Conservation (phyloP, 805 yeast species). For the Martiniozyma abietophila region DNA sequence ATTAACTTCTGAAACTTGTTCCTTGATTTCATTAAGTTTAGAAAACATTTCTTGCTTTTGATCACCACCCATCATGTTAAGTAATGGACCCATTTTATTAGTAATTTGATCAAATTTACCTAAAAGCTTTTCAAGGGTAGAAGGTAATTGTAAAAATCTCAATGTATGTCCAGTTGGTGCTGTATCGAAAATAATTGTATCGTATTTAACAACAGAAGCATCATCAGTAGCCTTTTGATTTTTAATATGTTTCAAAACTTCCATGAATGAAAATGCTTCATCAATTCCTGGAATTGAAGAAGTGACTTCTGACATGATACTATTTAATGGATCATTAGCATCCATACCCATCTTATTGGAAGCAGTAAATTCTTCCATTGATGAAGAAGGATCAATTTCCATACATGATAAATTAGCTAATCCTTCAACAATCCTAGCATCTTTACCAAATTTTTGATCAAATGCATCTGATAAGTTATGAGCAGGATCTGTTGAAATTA, state of each 20-base stretch:
- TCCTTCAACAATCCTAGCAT: slow-evolving; percentile 90
- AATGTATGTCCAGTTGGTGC: slow-evolving; percentile 99
- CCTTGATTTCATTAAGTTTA: slow-evolving; percentile 74
- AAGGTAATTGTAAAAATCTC: slow-evolving; percentile 89
- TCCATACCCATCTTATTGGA: slow-evolving; percentile 31
- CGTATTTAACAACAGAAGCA: slow-evolving; percentile 41
- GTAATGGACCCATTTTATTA: slow-evolving; percentile 83
- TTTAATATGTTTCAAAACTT: slow-evolving; percentile 93
- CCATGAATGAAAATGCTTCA: slow-evolving; percentile 96
- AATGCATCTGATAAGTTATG: slow-evolving; percentile 96
- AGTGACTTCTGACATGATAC: slow-evolving; percentile 82
- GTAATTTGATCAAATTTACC: slow-evolving; percentile 82
- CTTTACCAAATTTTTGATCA: slow-evolving; percentile 96
- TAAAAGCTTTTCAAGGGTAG: slow-evolving; percentile 79
- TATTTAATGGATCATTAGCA: slow-evolving; percentile 53
- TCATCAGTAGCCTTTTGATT: slow-evolving; percentile 37
- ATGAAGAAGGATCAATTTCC: slow-evolving; percentile 97
- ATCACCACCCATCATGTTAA: slow-evolving; percentile 64
- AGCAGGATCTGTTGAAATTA: slow-evolving; percentile 97
- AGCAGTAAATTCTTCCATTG: slow-evolving; percentile 70
- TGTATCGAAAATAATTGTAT: slow-evolving; percentile 94
- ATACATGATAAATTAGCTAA: slow-evolving; percentile 83
- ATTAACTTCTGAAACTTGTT: slow-evolving; percentile 77
- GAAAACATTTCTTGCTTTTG: slow-evolving; percentile 62
- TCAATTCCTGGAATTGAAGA: slow-evolving; percentile 97